A percentile compares a stretch with the other conserved stretches of the same genome.
phyloP scores from a whole-genome alignment of 805 yeast genomes.

The Lipomyces sp. region DNA sequence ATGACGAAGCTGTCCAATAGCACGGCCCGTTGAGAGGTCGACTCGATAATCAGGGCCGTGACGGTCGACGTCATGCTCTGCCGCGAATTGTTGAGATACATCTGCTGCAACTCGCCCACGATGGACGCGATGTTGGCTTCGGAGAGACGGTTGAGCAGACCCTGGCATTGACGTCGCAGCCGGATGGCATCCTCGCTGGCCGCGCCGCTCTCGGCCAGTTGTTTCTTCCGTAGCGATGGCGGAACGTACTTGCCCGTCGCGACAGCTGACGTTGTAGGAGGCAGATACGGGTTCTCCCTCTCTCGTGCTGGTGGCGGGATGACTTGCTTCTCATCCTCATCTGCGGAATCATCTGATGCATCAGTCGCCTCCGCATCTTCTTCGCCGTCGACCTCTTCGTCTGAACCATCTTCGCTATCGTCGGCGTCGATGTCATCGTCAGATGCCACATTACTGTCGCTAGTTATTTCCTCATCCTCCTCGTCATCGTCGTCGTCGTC shows the following conservation, averaged over 20 bases:
- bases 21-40: conserved; percentile 60
- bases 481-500: conserved; percentile 12
- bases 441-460: conserved; percentile 26
- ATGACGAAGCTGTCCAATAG: conserved; percentile 75
- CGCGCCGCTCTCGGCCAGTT: conserved; percentile 39
- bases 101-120: conserved; percentile 60
- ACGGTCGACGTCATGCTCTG: conserved; percentile 73
- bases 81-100: conserved; percentile 68
- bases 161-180: conserved; percentile 65
- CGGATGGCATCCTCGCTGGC: conserved; percentile 49
- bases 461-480: conserved; percentile 28
- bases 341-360: conserved; percentile 37
- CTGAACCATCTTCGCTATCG: not conserved
- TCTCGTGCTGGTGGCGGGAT: not conserved
- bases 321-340: conserved; percentile 26
- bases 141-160: conserved; percentile 82
- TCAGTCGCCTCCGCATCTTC: conserved; percentile 34
- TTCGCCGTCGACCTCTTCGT: conserved; percentile 11
- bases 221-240: conserved; percentile 70
- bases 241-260: conserved; percentile 63
- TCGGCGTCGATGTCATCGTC: conserved; percentile 17
- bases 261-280: conserved; percentile 46
- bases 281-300: conserved; percentile 74
- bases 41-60: conserved; percentile 59
- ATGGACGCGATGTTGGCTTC: conserved; percentile 77